A percentile compares a stretch with the other conserved stretches of the same genome.
Conservation (phyloP, 2,329 filamentous ascomycete genomes). For the Aspergillus japonicus region DNA sequence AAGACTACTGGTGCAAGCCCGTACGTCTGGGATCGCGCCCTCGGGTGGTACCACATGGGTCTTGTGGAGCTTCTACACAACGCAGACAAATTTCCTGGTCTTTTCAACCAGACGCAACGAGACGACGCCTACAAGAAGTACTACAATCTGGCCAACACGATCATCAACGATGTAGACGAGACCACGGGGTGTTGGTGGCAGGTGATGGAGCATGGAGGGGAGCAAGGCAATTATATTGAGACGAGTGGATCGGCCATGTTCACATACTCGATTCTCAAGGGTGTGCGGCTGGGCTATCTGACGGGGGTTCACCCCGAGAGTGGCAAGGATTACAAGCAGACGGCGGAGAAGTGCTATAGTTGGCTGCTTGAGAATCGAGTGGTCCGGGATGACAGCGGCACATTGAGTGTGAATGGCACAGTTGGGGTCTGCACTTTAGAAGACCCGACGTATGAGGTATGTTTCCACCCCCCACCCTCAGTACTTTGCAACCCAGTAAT, state of each 20-base stretch:
- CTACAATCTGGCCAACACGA: slow-evolving; percentile 41
- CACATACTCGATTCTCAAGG: slow-evolving; percentile 53
- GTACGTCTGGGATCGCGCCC: slow-evolving; percentile 54
- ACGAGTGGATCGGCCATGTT: slow-evolving; percentile 61
- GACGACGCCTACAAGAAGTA: slow-evolving; percentile 42
- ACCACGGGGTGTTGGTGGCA: slow-evolving; percentile 57
- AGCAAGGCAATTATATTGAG: slow-evolving; percentile 60
- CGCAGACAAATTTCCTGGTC: slow-evolving; percentile 33
- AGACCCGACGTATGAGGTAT: slow-evolving; percentile 52
- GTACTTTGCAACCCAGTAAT: background rate
- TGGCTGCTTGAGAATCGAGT: slow-evolving; percentile 49
- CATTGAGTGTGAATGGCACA: slow-evolving; percentile 53
- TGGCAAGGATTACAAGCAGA: slow-evolving; percentile 31
- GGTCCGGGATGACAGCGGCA: slow-evolving; percentile 48
- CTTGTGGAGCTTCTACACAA: slow-evolving; percentile 53
- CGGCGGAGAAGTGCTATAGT: slow-evolving; percentile 47
- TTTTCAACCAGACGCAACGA: slow-evolving; percentile 33
- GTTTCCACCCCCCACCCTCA: slow-evolving; percentile 10
- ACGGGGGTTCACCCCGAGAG: slow-evolving; percentile 12
- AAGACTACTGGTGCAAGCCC: slow-evolving; percentile 51
- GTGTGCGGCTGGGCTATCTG: slow-evolving; percentile 37
- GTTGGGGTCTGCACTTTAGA: slow-evolving; percentile 54
- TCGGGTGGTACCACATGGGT: slow-evolving; percentile 57
- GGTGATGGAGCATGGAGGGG: slow-evolving; percentile 53
- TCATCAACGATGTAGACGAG: slow-evolving; percentile 45